Percentiles rank a stretch among this genome's conserved stretches.
Conservation (phyloP, 768 basidiomycete genomes). For the Lactifluus volemus region DNA sequence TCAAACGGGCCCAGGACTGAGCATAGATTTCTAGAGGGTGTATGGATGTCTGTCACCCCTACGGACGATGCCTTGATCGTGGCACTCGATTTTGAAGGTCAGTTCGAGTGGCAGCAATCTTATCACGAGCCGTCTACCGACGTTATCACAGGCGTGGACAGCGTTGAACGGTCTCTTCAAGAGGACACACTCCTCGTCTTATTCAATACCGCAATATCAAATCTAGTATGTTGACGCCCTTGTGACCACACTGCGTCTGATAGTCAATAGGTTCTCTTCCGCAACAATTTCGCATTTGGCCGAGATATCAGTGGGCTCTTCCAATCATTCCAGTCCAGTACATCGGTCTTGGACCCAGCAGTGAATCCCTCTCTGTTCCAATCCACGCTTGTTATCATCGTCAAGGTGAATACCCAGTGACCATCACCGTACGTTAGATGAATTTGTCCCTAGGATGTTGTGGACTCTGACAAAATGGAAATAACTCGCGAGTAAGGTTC, state of each 20-base stretch:
- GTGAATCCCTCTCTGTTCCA: conserved; percentile 52
- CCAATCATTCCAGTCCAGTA: conserved; percentile 52
- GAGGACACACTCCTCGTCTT: conserved; percentile 55
- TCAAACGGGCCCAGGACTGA: not conserved
- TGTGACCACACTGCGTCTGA: not conserved
- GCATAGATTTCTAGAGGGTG: conserved; percentile 35
- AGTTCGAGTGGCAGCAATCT: not conserved
- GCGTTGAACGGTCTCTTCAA: conserved; percentile 54
- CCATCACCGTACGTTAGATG: not conserved
- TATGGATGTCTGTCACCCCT: conserved; percentile 62
- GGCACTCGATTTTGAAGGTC: conserved; percentile 58
- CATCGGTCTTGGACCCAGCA: conserved; percentile 48
- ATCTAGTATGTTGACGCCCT: conserved; percentile 32
- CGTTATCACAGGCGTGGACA: conserved; percentile 41
- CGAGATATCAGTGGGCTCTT: conserved; percentile 54
- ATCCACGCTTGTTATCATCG: conserved; percentile 53
- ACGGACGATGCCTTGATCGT: conserved; percentile 46
- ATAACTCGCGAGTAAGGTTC: conserved; percentile 45
- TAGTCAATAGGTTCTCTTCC: conserved; percentile 43
- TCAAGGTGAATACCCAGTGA: conserved; percentile 37
- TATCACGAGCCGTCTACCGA: not conserved
- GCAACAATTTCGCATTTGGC: conserved; percentile 56
- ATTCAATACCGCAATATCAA: conserved; percentile 59
- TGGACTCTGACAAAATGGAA: conserved; percentile 50
- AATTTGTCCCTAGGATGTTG: conserved; percentile 42